Percentiles rank a stretch among this genome's conserved stretches.
Evolutionary conservation across 805 yeast genomes (phyloP).

Genomic region (Cyberlindnera suaveolens): DNA sequence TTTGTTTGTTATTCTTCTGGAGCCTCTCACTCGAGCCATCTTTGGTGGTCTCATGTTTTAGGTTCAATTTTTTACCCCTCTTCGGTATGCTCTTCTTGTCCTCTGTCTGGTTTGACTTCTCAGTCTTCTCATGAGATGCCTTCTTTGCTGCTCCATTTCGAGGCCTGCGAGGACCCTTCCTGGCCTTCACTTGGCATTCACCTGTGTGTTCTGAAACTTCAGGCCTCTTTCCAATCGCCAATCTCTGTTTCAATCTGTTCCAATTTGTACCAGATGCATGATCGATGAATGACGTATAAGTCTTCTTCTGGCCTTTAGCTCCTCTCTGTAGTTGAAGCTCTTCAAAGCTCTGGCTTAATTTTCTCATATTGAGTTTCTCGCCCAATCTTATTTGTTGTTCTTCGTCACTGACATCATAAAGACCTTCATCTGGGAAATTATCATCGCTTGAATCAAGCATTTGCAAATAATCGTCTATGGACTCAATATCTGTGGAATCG

Average conservation of each 20-base stretch:
- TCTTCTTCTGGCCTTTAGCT: slow-evolving; percentile 1
- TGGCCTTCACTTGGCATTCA: no score
- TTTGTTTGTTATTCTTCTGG: no score
- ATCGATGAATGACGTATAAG: background rate
- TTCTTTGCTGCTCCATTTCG: background rate
- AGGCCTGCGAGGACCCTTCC: no score
- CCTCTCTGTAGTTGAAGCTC: background rate
- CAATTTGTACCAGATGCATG: background rate
- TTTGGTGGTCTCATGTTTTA: no score
- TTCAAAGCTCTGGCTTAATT: background rate
- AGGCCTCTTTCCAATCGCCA: background rate
- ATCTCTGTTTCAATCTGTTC: background rate
- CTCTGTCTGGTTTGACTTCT: background rate
- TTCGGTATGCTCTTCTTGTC: background rate
- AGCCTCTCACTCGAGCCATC: no score
- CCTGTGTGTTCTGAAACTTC: background rate
- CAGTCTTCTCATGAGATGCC: background rate
- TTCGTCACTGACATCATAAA: slow-evolving; percentile 9
- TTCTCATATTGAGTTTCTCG: slow-evolving; percentile 2
- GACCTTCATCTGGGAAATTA: background rate
- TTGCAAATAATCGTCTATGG: background rate
- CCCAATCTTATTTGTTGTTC: slow-evolving; percentile 14
- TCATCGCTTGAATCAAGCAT: background rate
- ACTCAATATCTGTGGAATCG: background rate
- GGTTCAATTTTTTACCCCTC: background rate